Evolutionary conservation across 83 land plant species (phyloP).

Genomic region (Diphasiastrum complanatum): DNA sequence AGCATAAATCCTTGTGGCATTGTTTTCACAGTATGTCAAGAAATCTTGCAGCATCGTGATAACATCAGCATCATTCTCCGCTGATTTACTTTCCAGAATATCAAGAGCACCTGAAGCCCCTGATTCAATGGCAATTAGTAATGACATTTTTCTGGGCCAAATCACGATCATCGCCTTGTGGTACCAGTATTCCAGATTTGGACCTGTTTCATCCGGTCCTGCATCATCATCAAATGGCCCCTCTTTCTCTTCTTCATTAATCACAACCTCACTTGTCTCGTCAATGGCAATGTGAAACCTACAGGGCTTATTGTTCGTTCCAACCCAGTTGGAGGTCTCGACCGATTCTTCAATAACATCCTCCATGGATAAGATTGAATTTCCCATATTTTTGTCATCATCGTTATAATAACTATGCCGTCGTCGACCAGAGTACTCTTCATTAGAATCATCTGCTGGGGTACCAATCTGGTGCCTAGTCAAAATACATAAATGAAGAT

Average conservation of each 20-base stretch:
- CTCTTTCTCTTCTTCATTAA: background rate
- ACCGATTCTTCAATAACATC: background rate
- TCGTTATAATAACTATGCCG: background rate
- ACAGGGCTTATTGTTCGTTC: background rate
- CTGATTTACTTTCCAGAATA: background rate
- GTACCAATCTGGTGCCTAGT: background rate
- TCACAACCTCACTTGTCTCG: background rate
- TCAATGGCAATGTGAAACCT: background rate
- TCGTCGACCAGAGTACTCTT: too few relatives aligned
- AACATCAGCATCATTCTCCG: background rate
- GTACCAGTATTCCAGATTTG: slow-evolving; percentile 2
- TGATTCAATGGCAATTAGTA: background rate
- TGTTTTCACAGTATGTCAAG: background rate
- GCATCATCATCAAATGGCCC: background rate
- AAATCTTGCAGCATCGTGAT: background rate
- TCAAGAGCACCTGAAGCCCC: background rate
- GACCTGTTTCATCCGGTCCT: slow-evolving; percentile 6
- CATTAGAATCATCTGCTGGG: background rate
- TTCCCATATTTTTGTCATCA: background rate
- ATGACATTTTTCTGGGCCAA: slow-evolving; percentile 4
- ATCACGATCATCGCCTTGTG: slow-evolving; percentile 1
- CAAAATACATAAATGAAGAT: slow-evolving; percentile 13
- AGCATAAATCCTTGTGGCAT: background rate
- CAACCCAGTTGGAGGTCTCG: background rate
- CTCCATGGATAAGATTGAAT: background rate